A percentile compares a stretch with the other conserved stretches of the same genome.
Evolutionary conservation across 1,284 basidiomycete genomes (phyloP).

Genomic region (Trametes polyzona): DNA sequence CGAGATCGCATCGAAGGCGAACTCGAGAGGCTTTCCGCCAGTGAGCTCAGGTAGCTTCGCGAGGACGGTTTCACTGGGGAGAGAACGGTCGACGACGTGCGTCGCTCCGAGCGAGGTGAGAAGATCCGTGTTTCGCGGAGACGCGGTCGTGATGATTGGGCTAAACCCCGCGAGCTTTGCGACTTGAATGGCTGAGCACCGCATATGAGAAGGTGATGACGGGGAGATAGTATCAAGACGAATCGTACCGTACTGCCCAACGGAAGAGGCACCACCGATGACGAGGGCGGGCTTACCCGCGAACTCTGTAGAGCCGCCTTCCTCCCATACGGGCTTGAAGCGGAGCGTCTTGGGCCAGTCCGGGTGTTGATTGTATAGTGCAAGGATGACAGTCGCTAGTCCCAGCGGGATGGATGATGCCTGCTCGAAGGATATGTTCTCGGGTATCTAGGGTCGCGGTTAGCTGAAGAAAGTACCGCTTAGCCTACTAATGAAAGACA

Average conservation of each 20-base stretch:
- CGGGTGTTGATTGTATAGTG: constrained; percentile 40
- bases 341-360: constrained; percentile 34
- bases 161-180: constrained; percentile 56
- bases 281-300: constrained; percentile 43
- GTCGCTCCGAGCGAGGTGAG: constrained; percentile 60
- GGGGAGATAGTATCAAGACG: no score
- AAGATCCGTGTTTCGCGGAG: constrained; percentile 42
- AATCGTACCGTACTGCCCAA: constrained; percentile 46
- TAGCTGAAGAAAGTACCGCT: neutral
- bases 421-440: constrained; percentile 37
- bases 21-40: constrained; percentile 30
- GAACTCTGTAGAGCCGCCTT: constrained; percentile 41
- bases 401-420: constrained; percentile 46
- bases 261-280: constrained; percentile 47
- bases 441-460: constrained; percentile 29
- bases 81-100: constrained; percentile 50
- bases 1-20: constrained; percentile 44
- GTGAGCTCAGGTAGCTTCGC: constrained; percentile 30
- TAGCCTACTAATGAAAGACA: neutral
- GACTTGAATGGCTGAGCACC: constrained; percentile 55
- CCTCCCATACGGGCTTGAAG: constrained; percentile 35
- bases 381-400: constrained; percentile 43
- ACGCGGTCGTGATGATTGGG: constrained; percentile 58
- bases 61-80: constrained; percentile 30
- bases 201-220: no score